Percentiles rank a stretch among this genome's conserved stretches.
These are phyloP conservation scores for Pseudozyma hubeiensis DNA, from an alignment of 1,284 basidiomycete species.

Conservation along the genomic window DNA sequence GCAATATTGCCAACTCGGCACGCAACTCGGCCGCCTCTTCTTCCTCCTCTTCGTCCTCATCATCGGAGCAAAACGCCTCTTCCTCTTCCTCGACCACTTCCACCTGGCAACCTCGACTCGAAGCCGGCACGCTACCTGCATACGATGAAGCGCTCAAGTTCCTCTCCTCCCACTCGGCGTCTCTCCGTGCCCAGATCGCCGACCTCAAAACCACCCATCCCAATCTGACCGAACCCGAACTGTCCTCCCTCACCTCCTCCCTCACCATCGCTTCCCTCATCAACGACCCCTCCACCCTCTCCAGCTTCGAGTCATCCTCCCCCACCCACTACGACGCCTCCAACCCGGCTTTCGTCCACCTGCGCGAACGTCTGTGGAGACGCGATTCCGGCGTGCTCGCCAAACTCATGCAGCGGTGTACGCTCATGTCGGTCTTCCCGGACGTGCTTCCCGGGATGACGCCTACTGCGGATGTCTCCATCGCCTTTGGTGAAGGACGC, in stretches of 20 bases:
- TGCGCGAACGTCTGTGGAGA: conserved; percentile 87
- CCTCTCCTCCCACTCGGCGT: conserved; percentile 72
- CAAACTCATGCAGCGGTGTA: conserved; percentile 85
- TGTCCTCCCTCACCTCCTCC: conserved; percentile 66
- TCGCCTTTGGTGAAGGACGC: conserved; percentile 73
- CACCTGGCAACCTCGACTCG: conserved; percentile 72
- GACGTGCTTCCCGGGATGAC: conserved; percentile 81
- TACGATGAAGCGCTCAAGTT: conserved; percentile 83
- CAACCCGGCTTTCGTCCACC: conserved; percentile 78
- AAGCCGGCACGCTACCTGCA: conserved; percentile 78
- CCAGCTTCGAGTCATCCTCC: conserved; percentile 74
- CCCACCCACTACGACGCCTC: conserved; percentile 68
- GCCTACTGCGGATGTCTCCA: conserved; percentile 79
- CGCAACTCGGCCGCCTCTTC: conserved; percentile 19
- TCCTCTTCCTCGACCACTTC: conserved; percentile 16
- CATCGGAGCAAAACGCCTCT: too few relatives aligned
- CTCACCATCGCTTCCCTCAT: conserved; percentile 77
- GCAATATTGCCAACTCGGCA: conserved; percentile 10
- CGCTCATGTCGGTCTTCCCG: conserved; percentile 89
- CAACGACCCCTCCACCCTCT: conserved; percentile 82
- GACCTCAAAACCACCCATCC: conserved; percentile 43
- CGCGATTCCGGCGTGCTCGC: conserved; percentile 36
- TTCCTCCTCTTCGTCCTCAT: conserved; percentile 3
- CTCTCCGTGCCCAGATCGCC: conserved; percentile 72
- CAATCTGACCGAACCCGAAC: conserved; percentile 11